phyloP scores from a whole-genome alignment of 257 asterid genomes.

The Cruciata laevipes region DNA sequence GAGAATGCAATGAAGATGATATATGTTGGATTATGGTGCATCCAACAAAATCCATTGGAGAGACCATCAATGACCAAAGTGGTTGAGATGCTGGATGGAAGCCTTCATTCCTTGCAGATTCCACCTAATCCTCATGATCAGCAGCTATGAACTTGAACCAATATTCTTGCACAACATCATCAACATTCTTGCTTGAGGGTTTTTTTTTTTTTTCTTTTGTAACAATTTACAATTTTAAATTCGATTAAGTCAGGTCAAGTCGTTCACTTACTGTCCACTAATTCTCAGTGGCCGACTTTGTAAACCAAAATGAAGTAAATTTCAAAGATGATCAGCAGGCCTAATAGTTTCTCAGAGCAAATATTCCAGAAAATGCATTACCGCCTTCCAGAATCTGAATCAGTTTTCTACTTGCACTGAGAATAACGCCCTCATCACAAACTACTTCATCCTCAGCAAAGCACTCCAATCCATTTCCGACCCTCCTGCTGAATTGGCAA shows the following conservation, averaged over 20 bases:
- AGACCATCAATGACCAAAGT: conserved; percentile 30
- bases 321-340: too few species aligned
- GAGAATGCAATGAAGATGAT: too few species aligned
- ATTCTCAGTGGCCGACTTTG: too few species aligned
- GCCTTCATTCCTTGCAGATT: conserved; percentile 8
- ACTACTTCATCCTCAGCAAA: not conserved
- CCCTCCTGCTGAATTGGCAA: not conserved
- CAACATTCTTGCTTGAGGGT: not conserved
- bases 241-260: too few species aligned
- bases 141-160: not conserved
- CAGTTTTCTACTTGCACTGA: conserved; percentile 18
- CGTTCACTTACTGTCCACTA: too few species aligned
- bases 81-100: conserved; percentile 34
- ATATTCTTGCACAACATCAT: not conserved
- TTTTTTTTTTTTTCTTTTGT: too few species aligned
- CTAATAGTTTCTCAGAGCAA: too few species aligned
- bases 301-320: too few species aligned
- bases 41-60: not conserved
- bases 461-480: not conserved
- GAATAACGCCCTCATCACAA: not conserved
- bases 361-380: too few species aligned
- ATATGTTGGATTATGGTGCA: too few species aligned
- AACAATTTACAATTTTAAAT: too few species aligned
- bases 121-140: conserved; percentile 26
- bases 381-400: not conserved